Evolutionary conservation across 768 basidiomycete genomes (phyloP).

Genomic region (Tricholoma sp.): DNA sequence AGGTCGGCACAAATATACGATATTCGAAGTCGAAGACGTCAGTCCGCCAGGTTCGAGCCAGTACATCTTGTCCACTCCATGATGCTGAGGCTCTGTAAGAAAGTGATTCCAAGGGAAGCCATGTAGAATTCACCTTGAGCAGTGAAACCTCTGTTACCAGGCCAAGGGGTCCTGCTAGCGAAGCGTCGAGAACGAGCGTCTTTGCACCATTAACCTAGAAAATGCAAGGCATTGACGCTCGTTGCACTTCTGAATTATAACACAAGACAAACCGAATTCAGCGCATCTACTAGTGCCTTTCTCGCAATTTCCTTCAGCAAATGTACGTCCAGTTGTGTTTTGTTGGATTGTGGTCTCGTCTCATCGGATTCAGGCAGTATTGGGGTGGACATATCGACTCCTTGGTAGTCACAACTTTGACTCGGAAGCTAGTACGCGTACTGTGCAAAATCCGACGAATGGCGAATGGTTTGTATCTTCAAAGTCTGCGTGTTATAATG

Average conservation of each 20-base stretch:
- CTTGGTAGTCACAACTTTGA: neutral
- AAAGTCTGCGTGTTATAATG: neutral
- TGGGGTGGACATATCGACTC: slow-evolving; percentile 2
- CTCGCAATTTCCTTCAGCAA: slow-evolving; percentile 73
- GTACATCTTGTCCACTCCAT: slow-evolving; percentile 99
- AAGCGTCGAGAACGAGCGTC: slow-evolving; percentile 89
- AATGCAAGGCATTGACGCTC: neutral
- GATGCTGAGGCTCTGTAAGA: slow-evolving; percentile 56
- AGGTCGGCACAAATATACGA: slow-evolving; percentile 91
- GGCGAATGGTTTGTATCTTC: neutral
- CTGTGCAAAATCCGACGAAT: neutral
- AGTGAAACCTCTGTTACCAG: slow-evolving; percentile 92
- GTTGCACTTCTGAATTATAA: neutral
- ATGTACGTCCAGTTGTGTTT: slow-evolving; percentile 50
- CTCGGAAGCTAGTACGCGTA: neutral
- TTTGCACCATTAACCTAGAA: slow-evolving; percentile 86
- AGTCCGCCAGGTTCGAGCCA: slow-evolving; percentile 94
- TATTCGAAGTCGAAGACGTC: slow-evolving; percentile 76
- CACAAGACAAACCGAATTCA: slow-evolving; percentile 63
- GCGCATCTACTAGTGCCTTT: slow-evolving; percentile 75
- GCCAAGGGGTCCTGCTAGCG: slow-evolving; percentile 86
- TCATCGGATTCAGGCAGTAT: slow-evolving; percentile 11
- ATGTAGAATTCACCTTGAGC: slow-evolving; percentile 61
- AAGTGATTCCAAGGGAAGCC: neutral
- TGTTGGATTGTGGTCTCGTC: slow-evolving; percentile 20